phyloP scores from a whole-genome alignment of 768 basidiomycete species.

The Lentinula detonsa region DNA sequence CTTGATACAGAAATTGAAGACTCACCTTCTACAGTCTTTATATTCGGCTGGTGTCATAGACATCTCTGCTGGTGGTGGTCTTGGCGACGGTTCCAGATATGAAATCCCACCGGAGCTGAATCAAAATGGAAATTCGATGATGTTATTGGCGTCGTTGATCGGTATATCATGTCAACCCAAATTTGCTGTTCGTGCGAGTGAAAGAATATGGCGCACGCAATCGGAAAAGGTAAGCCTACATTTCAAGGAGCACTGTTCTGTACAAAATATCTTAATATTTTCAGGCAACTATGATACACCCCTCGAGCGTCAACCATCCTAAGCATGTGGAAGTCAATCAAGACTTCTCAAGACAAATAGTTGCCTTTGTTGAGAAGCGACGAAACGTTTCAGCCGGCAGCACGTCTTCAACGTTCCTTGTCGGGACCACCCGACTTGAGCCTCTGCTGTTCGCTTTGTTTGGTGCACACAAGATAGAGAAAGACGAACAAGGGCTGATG shows the following conservation, averaged over 20 bases:
- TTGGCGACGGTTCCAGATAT: constrained; percentile 24
- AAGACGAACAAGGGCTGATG: constrained; percentile 67
- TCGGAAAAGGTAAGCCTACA: constrained; percentile 67
- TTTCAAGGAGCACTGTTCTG: background rate
- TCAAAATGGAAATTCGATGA: constrained; percentile 63
- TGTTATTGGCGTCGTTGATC: constrained; percentile 78
- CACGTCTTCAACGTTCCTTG: constrained; percentile 55
- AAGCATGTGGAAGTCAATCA: constrained; percentile 29
- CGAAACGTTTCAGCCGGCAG: constrained; percentile 56
- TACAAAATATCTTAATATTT: constrained; percentile 7
- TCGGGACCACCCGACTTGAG: constrained; percentile 80
- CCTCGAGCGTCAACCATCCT: constrained; percentile 79
- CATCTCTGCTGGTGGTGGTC: constrained; percentile 63
- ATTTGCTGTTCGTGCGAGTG: constrained; percentile 74
- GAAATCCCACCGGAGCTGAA: constrained; percentile 65
- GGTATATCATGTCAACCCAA: constrained; percentile 86
- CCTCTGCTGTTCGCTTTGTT: constrained; percentile 88
- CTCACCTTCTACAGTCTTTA: constrained; percentile 69
- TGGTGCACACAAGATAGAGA: constrained; percentile 74
- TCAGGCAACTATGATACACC: constrained; percentile 75
- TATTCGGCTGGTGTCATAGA: constrained; percentile 79
- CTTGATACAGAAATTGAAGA: constrained; percentile 74
- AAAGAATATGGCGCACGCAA: constrained; percentile 63
- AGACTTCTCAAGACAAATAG: constrained; percentile 52
- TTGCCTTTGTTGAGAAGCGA: constrained; percentile 80